These are phyloP conservation scores for Citrus unshiu DNA, from an alignment of 345 rosid species.

Conservation along the genomic window DNA sequence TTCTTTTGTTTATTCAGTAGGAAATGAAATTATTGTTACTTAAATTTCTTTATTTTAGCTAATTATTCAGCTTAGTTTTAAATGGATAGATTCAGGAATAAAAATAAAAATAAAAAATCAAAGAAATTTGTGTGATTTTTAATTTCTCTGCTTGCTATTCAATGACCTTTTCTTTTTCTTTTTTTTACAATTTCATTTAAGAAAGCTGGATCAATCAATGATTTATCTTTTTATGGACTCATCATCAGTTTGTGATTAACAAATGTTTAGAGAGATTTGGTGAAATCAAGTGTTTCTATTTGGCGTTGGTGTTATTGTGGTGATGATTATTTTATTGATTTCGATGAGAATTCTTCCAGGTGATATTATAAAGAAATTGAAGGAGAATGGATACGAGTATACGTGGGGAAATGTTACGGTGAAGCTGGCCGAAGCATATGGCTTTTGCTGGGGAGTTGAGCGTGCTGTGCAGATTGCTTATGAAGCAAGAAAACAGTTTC, in stretches of 20 bases:
- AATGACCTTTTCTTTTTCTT: no score
- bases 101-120: background rate
- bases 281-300: background rate
- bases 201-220: background rate
- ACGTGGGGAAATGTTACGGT: constrained; percentile 85
- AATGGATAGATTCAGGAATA: background rate
- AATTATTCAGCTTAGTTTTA: background rate
- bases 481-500: constrained; percentile 86
- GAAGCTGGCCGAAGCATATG: constrained; percentile 81
- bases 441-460: constrained; percentile 95
- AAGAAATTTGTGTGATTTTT: background rate
- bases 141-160: background rate
- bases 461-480: constrained; percentile 98
- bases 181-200: no score
- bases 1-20: background rate
- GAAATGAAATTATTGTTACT: background rate
- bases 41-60: background rate
- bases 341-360: constrained; percentile 36
- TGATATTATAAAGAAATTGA: constrained; percentile 74
- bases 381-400: constrained; percentile 65
- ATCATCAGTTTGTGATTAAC: no score
- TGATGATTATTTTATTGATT: background rate
- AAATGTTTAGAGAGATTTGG: background rate
- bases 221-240: no score
- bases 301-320: background rate